Conservation (phyloP, 306 rosid genomes). For the Dryas alaskensis region DNA sequence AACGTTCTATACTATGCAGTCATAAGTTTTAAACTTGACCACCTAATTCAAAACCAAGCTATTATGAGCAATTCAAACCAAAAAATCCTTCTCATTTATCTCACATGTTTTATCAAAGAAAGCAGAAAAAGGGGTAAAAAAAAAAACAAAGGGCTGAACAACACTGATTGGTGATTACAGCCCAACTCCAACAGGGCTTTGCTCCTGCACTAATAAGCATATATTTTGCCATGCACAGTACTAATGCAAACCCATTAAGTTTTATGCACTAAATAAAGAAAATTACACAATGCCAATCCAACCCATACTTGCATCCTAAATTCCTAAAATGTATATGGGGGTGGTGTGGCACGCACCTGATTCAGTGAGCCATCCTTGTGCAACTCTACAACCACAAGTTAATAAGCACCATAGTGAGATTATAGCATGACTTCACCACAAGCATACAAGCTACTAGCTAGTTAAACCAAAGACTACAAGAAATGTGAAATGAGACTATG, state of each 20-base stretch:
- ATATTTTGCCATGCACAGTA: too few species aligned
- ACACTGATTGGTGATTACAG: too few species aligned
- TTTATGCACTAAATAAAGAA: background rate
- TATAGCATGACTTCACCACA: too few species aligned
- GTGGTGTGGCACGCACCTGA: conserved; percentile 37
- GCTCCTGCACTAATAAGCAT: too few species aligned
- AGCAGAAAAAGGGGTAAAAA: background rate
- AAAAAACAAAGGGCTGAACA: too few species aligned
- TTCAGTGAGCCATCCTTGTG: conserved; percentile 69
- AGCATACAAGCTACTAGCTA: too few species aligned
- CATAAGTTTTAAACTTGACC: background rate
- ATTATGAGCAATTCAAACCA: background rate
- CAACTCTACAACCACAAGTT: conserved; percentile 44
- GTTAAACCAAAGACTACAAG: too few species aligned
- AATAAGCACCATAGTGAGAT: background rate
- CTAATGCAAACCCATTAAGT: background rate
- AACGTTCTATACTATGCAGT: background rate
- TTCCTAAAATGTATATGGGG: background rate
- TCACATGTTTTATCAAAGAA: background rate
- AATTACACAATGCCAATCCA: background rate
- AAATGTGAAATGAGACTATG: background rate
- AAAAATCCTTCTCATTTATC: background rate
- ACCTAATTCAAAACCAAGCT: background rate
- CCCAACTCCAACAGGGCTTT: too few species aligned
- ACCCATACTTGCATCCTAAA: background rate